These are phyloP conservation scores for Aspergillus ochraceus DNA, from an alignment of 2,329 filamentous ascomycete species.

Conservation along the genomic window DNA sequence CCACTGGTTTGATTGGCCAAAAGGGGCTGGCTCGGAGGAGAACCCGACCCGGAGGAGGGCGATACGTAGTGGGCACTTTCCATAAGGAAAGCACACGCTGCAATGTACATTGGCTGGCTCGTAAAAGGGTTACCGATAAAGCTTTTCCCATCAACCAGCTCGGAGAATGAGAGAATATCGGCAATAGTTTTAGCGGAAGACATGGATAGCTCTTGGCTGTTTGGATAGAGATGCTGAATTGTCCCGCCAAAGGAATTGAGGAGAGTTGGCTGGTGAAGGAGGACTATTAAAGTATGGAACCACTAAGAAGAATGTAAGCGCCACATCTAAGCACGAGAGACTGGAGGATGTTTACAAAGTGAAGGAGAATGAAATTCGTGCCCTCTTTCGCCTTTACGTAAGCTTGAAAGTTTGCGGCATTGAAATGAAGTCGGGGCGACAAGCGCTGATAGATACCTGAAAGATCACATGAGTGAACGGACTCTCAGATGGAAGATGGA, in stretches of 20 bases:
- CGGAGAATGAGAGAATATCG: constrained; percentile 82
- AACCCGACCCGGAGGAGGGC: constrained; percentile 62
- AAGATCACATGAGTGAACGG: background rate
- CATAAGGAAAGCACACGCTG: constrained; percentile 83
- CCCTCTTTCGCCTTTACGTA: constrained; percentile 80
- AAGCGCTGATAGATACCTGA: constrained; percentile 68
- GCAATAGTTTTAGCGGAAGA: constrained; percentile 89
- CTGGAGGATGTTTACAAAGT: constrained; percentile 53
- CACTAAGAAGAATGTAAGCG: constrained; percentile 47
- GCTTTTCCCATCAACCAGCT: constrained; percentile 80
- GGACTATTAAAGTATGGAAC: constrained; percentile 84
- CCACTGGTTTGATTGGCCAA: constrained; percentile 34
- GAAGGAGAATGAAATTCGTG: constrained; percentile 81
- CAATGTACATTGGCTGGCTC: constrained; percentile 87
- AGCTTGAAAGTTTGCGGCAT: constrained; percentile 80
- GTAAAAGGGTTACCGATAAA: constrained; percentile 88
- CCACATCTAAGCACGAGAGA: background rate
- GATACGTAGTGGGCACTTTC: constrained; percentile 73
- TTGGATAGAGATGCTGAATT: constrained; percentile 71
- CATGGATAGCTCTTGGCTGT: constrained; percentile 80
- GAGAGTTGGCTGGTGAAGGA: constrained; percentile 80
- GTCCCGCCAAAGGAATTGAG: constrained; percentile 71
- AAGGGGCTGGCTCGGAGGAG: constrained; percentile 45
- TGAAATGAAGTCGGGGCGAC: constrained; percentile 75
- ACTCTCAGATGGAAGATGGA: background rate